These are phyloP conservation scores for Penicillium corylophilum DNA, from an alignment of 2,329 filamentous ascomycete species.

Conservation along the genomic window DNA sequence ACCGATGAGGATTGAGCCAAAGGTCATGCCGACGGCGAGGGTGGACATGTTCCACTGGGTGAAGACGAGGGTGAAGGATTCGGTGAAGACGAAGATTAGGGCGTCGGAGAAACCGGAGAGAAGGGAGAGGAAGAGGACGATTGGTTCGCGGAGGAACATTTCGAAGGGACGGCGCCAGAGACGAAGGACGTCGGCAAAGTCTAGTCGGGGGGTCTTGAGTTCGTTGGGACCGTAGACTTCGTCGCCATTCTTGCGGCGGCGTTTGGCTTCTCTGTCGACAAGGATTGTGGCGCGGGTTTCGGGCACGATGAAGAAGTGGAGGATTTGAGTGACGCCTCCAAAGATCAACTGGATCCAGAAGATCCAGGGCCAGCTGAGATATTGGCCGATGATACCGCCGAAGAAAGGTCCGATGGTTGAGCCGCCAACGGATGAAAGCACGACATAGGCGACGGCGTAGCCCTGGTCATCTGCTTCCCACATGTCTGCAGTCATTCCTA, in stretches of 20 bases:
- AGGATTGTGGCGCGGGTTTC: slow-evolving; percentile 60
- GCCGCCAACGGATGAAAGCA: slow-evolving; percentile 75
- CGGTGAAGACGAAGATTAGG: slow-evolving; percentile 75
- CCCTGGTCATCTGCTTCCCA: slow-evolving; percentile 70
- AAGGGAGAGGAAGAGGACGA: slow-evolving; percentile 68
- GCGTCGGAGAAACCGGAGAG: slow-evolving; percentile 72
- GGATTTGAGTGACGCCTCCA: slow-evolving; percentile 51
- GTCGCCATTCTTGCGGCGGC: slow-evolving; percentile 51
- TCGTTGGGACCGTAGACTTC: slow-evolving; percentile 68
- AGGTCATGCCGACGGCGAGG: slow-evolving; percentile 58
- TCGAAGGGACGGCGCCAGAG: slow-evolving; percentile 66
- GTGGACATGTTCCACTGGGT: slow-evolving; percentile 63
- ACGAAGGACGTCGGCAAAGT: slow-evolving; percentile 32
- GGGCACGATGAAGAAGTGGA: slow-evolving; percentile 59
- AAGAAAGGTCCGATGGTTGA: slow-evolving; percentile 61
- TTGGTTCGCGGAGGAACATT: slow-evolving; percentile 73
- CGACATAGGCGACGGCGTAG: slow-evolving; percentile 72
- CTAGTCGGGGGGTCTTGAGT: slow-evolving; percentile 49
- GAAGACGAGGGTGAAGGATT: slow-evolving; percentile 69
- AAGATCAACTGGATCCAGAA: slow-evolving; percentile 64
- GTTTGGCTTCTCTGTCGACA: slow-evolving; percentile 59
- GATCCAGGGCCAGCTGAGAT: slow-evolving; percentile 60
- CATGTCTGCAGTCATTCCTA: slow-evolving; percentile 74
- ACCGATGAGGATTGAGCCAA: slow-evolving; percentile 65
- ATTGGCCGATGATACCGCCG: slow-evolving; percentile 54